phyloP scores from a whole-genome alignment of 2,329 filamentous ascomycete genomes.

The Torrubiellomyces zombiae region DNA sequence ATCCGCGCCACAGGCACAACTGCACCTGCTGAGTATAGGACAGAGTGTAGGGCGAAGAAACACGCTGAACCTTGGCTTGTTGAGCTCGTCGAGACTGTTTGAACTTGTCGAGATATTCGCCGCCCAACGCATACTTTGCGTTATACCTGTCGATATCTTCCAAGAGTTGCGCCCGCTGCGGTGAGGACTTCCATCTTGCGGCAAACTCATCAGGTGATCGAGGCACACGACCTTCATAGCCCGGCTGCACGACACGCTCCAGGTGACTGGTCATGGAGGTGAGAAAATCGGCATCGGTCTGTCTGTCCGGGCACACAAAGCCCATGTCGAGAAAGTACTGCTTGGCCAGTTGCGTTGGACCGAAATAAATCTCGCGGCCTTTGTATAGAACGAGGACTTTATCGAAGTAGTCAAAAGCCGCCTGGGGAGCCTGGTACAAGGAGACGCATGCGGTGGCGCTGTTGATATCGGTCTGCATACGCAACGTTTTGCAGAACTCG shows the following conservation, averaged over 20 bases:
- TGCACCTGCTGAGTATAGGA: slow-evolving; percentile 28
- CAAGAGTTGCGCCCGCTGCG: slow-evolving; percentile 8
- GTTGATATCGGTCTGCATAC: slow-evolving; percentile 58
- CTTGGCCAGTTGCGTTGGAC: slow-evolving; percentile 37
- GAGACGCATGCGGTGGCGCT: slow-evolving; percentile 13
- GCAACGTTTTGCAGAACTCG: slow-evolving; percentile 55
- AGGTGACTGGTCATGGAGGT: slow-evolving; percentile 29
- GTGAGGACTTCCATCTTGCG: slow-evolving; percentile 17
- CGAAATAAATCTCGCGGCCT: slow-evolving; percentile 51
- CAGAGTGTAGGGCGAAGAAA: slow-evolving; percentile 30
- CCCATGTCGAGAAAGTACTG: slow-evolving; percentile 41
- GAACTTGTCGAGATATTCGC: too few relatives aligned
- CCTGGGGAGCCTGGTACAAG: slow-evolving; percentile 11
- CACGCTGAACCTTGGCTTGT: slow-evolving; percentile 19
- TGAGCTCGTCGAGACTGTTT: too few relatives aligned
- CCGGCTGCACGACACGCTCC: slow-evolving; percentile 17
- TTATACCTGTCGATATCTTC: slow-evolving; percentile 16
- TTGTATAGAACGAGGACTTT: slow-evolving; percentile 47
- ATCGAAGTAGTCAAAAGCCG: slow-evolving; percentile 33
- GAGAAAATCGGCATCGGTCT: slow-evolving; percentile 46
- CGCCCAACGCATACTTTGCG: too few relatives aligned
- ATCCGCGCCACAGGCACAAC: too few relatives aligned
- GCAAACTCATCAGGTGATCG: slow-evolving; percentile 22
- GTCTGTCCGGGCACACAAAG: slow-evolving; percentile 38
- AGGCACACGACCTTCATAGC: slow-evolving; percentile 17